phyloP scores from a whole-genome alignment of 148 eudicot genomes.

The Amaranthus cruentus region DNA sequence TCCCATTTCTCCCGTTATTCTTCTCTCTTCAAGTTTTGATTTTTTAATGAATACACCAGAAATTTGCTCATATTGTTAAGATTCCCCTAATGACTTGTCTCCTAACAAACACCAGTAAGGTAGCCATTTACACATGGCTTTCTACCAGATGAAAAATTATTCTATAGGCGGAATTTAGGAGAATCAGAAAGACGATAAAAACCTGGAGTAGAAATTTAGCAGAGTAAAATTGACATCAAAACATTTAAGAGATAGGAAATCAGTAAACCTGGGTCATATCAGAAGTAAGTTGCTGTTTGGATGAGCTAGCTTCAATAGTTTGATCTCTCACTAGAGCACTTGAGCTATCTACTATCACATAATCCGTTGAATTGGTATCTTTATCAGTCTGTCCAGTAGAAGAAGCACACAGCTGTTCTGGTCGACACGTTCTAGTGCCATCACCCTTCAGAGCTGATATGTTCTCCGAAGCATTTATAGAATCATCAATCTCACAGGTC shows the following conservation, averaged over 20 bases:
- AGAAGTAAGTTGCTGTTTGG: background rate
- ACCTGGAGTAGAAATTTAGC: background rate
- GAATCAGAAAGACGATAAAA: background rate
- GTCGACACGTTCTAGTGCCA: conserved; percentile 8
- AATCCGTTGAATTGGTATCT: background rate
- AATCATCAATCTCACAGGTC: conserved; percentile 1
- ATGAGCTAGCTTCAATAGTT: background rate
- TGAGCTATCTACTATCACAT: conserved; percentile 2
- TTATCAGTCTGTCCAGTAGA: conserved; percentile 1
- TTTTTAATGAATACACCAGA: background rate
- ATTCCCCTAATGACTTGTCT: background rate
- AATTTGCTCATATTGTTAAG: background rate
- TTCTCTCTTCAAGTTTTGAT: too few relatives aligned
- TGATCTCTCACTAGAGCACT: conserved; percentile 7
- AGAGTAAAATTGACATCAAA: background rate
- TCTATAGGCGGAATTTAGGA: background rate
- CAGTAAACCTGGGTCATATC: conserved; percentile 26
- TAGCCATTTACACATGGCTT: background rate
- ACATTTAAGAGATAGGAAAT: background rate
- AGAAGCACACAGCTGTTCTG: conserved; percentile 1
- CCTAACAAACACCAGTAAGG: background rate
- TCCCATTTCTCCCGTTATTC: too few relatives aligned
- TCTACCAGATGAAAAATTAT: background rate
- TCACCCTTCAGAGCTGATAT: background rate
- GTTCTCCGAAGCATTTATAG: background rate